Base-by-base conservation (phyloP, 2,329 filamentous ascomycete genomes). In the Phaeosphaeriaceae sp. region DNA sequence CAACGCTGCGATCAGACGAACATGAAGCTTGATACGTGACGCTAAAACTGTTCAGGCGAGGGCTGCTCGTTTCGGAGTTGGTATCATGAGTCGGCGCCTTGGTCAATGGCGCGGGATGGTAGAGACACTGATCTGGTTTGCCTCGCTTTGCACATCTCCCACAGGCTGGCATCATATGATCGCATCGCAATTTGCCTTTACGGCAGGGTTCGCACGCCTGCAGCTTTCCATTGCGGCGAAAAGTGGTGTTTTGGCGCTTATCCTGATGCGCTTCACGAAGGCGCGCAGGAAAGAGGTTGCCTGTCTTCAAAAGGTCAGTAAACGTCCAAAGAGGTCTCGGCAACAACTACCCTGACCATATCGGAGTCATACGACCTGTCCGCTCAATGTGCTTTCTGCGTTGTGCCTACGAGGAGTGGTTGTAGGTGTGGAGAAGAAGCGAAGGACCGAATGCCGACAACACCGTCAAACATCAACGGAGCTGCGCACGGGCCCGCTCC, bases 171-270 rank as follows among this genome's bases (percentile, higher is more conserved):
- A 71, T 69, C 60, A 75, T 70, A 59, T 77, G 75, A 53, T 77
- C 76, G 51, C 74, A 76, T 46, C 68, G 64, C n/a, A 77, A 59
- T 53, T 77, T 74, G n/a, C 68, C 71, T 54, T 74, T 73, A 2
- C 76, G 66, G 52, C 76, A 78, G 15, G 76, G 74, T 55, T 78
- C 75, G 51, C 76, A 78, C 2, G 75, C 72, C 53, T 77, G 76
- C 5, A 76, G 64, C 54, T 77, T 77, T n/a, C 76, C 75, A 64
- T 78, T 78, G 22, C 76, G 70, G 17, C 75, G 69, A 49, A 68
- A 73, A 2, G 58, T 66, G 7, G 65, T 70, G 46, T 71, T 76
- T 21, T 71, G 64, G 26, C 62, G 65, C 35, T 68, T 67, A 32
- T 67, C 68, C 52, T 73, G 68, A 35, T 74, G 70, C 15, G 64